Percentiles rank a stretch among this genome's conserved stretches.
These are phyloP conservation scores for Tuber umbilicatum DNA, from an alignment of 495 filamentous ascomycete genomes.

Conservation along the genomic window DNA sequence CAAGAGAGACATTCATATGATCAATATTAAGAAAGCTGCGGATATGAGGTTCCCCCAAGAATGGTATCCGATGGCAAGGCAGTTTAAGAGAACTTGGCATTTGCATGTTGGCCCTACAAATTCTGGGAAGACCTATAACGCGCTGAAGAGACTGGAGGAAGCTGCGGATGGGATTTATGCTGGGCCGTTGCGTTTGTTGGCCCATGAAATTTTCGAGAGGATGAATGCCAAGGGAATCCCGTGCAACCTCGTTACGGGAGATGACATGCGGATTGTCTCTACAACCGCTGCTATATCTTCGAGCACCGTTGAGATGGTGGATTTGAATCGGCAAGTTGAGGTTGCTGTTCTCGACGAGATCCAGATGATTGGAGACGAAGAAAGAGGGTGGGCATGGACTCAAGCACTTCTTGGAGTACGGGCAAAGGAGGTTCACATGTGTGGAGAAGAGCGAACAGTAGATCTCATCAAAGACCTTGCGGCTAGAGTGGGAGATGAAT, in stretches of 20 bases:
- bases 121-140: slow-evolving; percentile 96
- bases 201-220: slow-evolving; percentile 84
- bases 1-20: neutral
- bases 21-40: slow-evolving; percentile 58
- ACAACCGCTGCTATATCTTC: slow-evolving; percentile 56
- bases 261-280: slow-evolving; percentile 62
- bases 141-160: slow-evolving; percentile 74
- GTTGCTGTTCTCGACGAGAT: slow-evolving; percentile 98
- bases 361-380: slow-evolving; percentile 79
- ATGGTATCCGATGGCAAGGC: slow-evolving; percentile 79
- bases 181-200: slow-evolving; percentile 81
- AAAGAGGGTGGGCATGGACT: slow-evolving; percentile 96
- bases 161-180: slow-evolving; percentile 77
- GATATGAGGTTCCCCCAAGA: slow-evolving; percentile 80
- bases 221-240: slow-evolving; percentile 66
- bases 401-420: slow-evolving; percentile 79
- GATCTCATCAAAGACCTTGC: slow-evolving; percentile 75
- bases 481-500: slow-evolving; percentile 70
- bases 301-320: slow-evolving; percentile 96
- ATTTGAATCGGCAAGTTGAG: slow-evolving; percentile 61
- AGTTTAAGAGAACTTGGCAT: slow-evolving; percentile 73
- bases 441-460: slow-evolving; percentile 78
- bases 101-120: slow-evolving; percentile 97
- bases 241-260: slow-evolving; percentile 82
- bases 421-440: slow-evolving; percentile 85